phyloP scores from a whole-genome alignment of 306 rosid genomes.

The Vigna angularis region DNA sequence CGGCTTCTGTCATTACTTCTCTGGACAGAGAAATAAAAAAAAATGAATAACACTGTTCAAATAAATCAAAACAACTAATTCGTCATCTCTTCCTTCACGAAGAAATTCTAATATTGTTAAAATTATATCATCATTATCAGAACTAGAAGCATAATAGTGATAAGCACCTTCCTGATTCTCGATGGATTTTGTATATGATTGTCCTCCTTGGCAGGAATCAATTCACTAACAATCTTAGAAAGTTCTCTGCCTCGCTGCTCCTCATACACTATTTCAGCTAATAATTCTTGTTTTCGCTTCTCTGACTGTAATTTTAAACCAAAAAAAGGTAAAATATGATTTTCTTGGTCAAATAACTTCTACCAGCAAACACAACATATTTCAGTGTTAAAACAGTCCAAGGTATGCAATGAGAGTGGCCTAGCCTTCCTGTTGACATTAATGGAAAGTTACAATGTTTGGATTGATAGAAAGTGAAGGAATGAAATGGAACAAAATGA shows the following conservation, averaged over 20 bases:
- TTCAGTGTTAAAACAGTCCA: not conserved
- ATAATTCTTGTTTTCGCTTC: constrained; percentile 79
- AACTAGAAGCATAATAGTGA: constrained; percentile 35
- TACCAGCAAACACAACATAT: constrained; percentile 10
- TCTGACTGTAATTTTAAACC: constrained; percentile 67
- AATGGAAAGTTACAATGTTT: not conserved
- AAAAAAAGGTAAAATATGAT: not conserved
- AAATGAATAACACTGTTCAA: constrained; percentile 6
- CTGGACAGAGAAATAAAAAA: constrained; percentile 50
- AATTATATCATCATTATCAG: constrained; percentile 17
- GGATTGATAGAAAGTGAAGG: not conserved
- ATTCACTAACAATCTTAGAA: constrained; percentile 65
- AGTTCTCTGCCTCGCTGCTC: constrained; percentile 85
- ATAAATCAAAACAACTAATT: constrained; percentile 27
- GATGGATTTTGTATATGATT: constrained; percentile 54
- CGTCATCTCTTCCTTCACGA: constrained; percentile 29
- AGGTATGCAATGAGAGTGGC: not conserved
- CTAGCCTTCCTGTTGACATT: constrained; percentile 2
- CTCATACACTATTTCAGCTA: constrained; percentile 79
- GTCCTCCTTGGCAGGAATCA: constrained; percentile 66
- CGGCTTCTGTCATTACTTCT: constrained; percentile 81
- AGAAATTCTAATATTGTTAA: not conserved
- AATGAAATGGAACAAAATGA: not conserved
- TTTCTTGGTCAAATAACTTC: constrained; percentile 7
- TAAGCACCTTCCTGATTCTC: constrained; percentile 70